Conservation (phyloP, 2,329 filamentous ascomycete species). For the Fusarium acutatum region DNA sequence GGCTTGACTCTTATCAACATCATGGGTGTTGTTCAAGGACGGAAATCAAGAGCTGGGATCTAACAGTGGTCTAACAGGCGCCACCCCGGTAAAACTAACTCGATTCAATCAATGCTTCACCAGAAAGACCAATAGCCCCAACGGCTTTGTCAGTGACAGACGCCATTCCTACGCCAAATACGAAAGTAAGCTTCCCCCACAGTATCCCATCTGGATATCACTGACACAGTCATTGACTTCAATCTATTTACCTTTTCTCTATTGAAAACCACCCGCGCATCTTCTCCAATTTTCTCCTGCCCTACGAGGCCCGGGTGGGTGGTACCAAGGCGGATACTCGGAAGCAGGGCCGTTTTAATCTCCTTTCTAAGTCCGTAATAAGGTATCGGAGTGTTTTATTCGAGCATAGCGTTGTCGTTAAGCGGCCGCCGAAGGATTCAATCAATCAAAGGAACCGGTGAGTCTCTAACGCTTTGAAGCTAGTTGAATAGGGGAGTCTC, state of each 20-base stretch:
- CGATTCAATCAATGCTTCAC: conserved; percentile 3
- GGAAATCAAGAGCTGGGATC: background rate
- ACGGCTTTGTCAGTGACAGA: background rate
- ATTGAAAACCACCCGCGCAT: background rate
- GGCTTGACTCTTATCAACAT: background rate
- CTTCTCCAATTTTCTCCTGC: conserved; percentile 1
- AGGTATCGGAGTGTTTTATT: conserved; percentile 5
- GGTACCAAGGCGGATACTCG: conserved; percentile 8
- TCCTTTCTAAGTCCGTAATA: conserved; percentile 12
- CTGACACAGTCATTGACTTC: background rate
- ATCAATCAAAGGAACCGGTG: conserved; percentile 1
- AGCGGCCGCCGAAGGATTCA: conserved; percentile 24
- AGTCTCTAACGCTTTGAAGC: background rate
- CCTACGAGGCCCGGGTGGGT: background rate
- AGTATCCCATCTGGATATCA: background rate
- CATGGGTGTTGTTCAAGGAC: background rate
- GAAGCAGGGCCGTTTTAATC: conserved; percentile 11
- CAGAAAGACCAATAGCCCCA: conserved; percentile 9
- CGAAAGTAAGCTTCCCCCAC: background rate
- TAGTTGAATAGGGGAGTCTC: conserved; percentile 8
- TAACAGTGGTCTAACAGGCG: background rate
- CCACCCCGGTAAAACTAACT: conserved; percentile 4
- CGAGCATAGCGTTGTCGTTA: conserved; percentile 15
- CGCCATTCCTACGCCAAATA: background rate
- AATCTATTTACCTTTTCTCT: background rate